Conservation (phyloP, 345 rosid genomes). For the Populus deltoides region DNA sequence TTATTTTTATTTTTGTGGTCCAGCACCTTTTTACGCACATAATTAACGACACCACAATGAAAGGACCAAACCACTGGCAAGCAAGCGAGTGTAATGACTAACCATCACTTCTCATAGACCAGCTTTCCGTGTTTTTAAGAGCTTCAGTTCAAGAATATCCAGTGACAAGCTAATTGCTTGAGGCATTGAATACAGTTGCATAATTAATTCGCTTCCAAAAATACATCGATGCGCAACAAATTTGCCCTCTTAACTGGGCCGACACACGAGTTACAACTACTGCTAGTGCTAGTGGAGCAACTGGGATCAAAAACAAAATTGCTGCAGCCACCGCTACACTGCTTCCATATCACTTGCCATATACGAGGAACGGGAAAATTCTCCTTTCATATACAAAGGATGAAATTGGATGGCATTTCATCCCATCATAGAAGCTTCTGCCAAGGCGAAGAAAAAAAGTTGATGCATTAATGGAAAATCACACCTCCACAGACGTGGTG, state of each 20-base stretch:
- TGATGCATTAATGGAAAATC: slow-evolving; percentile 19
- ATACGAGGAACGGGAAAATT: not conserved
- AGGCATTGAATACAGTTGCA: no score
- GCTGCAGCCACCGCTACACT: slow-evolving; percentile 38
- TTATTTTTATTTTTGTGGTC: no score
- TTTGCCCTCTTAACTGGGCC: not conserved
- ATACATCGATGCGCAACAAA: not conserved
- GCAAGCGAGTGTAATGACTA: not conserved
- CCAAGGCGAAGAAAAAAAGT: slow-evolving; percentile 1
- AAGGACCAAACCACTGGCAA: no score
- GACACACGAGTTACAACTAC: not conserved
- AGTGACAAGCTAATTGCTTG: no score
- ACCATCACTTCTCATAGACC: not conserved
- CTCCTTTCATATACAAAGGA: not conserved
- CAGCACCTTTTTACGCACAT: not conserved
- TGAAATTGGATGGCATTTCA: not conserved
- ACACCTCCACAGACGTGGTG: slow-evolving; percentile 32
- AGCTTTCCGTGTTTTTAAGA: not conserved
- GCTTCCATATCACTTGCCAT: not conserved
- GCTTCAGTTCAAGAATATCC: not conserved
- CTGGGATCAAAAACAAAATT: slow-evolving; percentile 45
- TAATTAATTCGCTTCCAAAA: not conserved
- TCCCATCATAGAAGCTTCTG: slow-evolving; percentile 5
- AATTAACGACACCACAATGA: not conserved
- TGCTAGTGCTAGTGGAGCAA: slow-evolving; percentile 28